Percentiles rank a stretch among this genome's conserved stretches.
These are phyloP conservation scores for Scheffersomyces ergatensis DNA, from an alignment of 805 yeast species.

Conservation along the genomic window DNA sequence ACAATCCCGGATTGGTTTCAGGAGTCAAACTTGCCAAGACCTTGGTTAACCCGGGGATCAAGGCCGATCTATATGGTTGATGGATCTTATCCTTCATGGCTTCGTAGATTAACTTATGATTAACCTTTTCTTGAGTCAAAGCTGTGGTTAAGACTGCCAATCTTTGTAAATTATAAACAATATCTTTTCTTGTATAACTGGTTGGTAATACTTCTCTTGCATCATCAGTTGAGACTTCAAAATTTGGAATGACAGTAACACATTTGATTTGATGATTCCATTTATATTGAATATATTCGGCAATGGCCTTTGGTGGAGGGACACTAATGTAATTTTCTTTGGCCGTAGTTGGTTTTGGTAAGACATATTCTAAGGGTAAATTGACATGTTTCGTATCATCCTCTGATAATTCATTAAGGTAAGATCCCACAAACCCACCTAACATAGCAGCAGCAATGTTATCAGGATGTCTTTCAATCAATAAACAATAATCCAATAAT, in stretches of 20 bases:
- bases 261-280: conserved; percentile 85
- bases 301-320: conserved; percentile 77
- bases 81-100: conserved; percentile 97
- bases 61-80: conserved; percentile 91
- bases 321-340: conserved; percentile 40
- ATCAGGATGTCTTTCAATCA: conserved; percentile 98
- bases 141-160: conserved; percentile 91
- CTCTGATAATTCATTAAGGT: conserved; percentile 73
- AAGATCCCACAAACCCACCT: conserved; percentile 98
- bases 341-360: conserved; percentile 70
- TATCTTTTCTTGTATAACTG: conserved; percentile 73
- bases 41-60: conserved; percentile 88
- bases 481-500: conserved; percentile 88
- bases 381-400: conserved; percentile 65
- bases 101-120: conserved; percentile 78
- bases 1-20: conserved; percentile 72
- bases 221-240: conserved; percentile 90
- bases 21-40: conserved; percentile 82
- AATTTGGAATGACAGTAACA: conserved; percentile 87
- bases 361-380: conserved; percentile 80
- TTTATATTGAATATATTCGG: conserved; percentile 82
- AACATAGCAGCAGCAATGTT: conserved; percentile 98
- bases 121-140: conserved; percentile 79
- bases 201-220: conserved; percentile 87
- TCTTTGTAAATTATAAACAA: conserved; percentile 91